Conservation (phyloP, 2,329 filamentous ascomycete species). For the Colletotrichum phormii region DNA sequence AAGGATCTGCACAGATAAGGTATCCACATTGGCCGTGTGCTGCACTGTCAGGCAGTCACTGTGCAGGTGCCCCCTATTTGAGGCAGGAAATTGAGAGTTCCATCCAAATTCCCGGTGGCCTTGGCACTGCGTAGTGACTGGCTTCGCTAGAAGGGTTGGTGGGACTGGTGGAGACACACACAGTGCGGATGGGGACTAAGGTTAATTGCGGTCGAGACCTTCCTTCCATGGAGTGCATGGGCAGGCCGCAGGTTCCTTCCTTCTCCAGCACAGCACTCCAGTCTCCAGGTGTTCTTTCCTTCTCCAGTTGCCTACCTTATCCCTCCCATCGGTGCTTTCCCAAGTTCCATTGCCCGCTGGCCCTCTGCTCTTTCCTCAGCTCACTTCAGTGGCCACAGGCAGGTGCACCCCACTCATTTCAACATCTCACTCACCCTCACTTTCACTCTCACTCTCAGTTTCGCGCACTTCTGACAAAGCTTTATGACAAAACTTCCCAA, state of each 20-base stretch:
- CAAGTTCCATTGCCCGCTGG: background rate
- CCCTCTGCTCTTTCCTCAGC: background rate
- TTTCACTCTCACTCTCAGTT: background rate
- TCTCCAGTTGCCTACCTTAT: background rate
- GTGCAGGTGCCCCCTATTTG: background rate
- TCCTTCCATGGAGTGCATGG: background rate
- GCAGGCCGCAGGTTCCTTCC: too few relatives aligned
- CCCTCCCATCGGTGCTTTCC: background rate
- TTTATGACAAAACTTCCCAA: background rate
- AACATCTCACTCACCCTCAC: background rate
- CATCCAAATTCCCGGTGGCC: slow-evolving; percentile 29
- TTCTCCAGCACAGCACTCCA: too few relatives aligned
- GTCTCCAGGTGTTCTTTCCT: background rate
- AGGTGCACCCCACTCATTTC: background rate
- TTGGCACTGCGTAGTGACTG: slow-evolving; percentile 23
- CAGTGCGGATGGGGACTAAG: slow-evolving; percentile 9
- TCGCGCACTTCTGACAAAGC: background rate
- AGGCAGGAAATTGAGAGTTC: slow-evolving; percentile 32
- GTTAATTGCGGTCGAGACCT: slow-evolving; percentile 4
- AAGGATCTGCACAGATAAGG: too few relatives aligned
- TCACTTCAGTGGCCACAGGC: background rate
- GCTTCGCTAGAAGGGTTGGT: background rate
- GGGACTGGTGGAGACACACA: background rate
- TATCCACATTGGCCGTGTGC: background rate
- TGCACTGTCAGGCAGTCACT: background rate